phyloP scores from a whole-genome alignment of 208 protist genomes.

The Trypanosoma boissoni region DNA sequence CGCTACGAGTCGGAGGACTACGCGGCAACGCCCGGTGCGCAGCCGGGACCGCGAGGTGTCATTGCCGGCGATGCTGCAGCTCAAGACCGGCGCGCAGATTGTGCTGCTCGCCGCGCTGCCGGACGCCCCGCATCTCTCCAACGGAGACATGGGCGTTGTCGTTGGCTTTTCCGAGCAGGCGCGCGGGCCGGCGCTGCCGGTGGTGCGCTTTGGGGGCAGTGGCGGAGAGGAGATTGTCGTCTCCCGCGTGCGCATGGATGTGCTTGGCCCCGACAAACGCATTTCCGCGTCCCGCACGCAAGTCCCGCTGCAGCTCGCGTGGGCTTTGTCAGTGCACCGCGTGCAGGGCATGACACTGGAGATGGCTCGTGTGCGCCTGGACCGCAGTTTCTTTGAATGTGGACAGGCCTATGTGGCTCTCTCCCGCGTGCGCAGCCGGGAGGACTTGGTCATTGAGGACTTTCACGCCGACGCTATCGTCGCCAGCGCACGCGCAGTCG shows the following conservation, averaged over 20 bases:
- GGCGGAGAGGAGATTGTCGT: constrained; percentile 31
- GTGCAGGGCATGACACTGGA: constrained; percentile 77
- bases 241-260: constrained; percentile 30
- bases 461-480: constrained; percentile 20
- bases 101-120: constrained; percentile 56
- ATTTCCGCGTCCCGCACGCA: constrained; percentile 28
- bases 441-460: constrained; percentile 25
- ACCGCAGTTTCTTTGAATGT: constrained; percentile 31
- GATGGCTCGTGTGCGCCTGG: constrained; percentile 21
- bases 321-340: constrained; percentile 87
- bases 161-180: constrained; percentile 26
- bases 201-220: constrained; percentile 36
- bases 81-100: constrained; percentile 72
- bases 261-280: constrained; percentile 16
- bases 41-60: constrained; percentile 60
- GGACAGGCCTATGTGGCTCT: constrained; percentile 45
- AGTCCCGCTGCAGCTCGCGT: constrained; percentile 84
- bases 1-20: constrained; percentile 80
- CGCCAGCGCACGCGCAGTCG: constrained; percentile 20
- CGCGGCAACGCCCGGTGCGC: constrained; percentile 41
- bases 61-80: constrained; percentile 40
- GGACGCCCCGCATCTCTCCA: constrained; percentile 33
- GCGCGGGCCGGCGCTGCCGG: constrained; percentile 20
- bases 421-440: constrained; percentile 23
- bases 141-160: constrained; percentile 32